phyloP scores from a whole-genome alignment of 768 basidiomycete genomes.

The Tulasnella sp. region DNA sequence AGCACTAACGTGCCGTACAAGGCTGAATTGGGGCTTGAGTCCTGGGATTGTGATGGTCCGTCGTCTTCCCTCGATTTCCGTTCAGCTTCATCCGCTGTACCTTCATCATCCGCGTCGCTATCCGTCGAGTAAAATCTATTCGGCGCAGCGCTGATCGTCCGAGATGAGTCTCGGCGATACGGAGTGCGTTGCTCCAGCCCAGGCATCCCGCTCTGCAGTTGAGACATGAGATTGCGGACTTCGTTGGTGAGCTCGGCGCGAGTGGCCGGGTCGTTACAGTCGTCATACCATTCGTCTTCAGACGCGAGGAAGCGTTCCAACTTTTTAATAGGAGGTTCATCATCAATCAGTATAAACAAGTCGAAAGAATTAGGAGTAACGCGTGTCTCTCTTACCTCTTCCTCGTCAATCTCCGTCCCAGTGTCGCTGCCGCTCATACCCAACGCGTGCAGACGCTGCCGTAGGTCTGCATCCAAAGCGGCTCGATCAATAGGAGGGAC shows the following conservation, averaged over 20 bases:
- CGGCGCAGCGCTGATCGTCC: background rate
- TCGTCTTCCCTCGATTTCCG: conserved; percentile 5
- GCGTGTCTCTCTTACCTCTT: conserved; percentile 1
- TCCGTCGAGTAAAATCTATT: background rate
- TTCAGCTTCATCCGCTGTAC: conserved; percentile 4
- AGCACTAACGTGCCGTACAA: background rate
- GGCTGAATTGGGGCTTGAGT: background rate
- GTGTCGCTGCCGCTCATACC: conserved; percentile 10
- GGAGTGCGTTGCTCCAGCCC: background rate
- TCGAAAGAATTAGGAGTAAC: too few relatives aligned
- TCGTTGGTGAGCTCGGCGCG: background rate
- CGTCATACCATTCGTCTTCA: conserved; percentile 8
- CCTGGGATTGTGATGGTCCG: background rate
- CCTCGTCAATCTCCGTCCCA: conserved; percentile 14
- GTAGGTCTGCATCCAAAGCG: conserved; percentile 12
- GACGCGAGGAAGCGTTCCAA: conserved; percentile 4
- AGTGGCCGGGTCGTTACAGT: conserved; percentile 2
- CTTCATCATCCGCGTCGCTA: conserved; percentile 14
- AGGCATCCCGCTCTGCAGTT: background rate
- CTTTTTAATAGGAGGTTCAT: background rate
- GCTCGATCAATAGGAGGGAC: conserved; percentile 13
- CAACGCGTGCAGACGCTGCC: conserved; percentile 9
- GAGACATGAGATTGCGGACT: conserved; percentile 7
- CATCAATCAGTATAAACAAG: too few relatives aligned
- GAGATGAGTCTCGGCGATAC: conserved; percentile 1